Percentiles rank a stretch among this genome's conserved stretches.
These are phyloP conservation scores for Eutypella sp. DNA, from an alignment of 2,329 filamentous ascomycete genomes.

Conservation along the genomic window DNA sequence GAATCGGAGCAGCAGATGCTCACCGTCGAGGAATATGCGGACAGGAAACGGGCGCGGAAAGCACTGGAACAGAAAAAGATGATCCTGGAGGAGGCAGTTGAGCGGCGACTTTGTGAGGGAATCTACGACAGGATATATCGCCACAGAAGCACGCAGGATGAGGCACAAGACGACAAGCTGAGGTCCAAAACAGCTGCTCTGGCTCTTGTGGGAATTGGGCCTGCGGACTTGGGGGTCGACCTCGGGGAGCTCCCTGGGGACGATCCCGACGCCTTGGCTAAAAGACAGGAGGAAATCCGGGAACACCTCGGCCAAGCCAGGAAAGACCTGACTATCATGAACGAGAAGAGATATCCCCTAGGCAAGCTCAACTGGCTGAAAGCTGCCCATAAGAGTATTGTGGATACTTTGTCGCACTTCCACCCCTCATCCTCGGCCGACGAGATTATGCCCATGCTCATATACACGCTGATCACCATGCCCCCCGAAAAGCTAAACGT, in stretches of 20 bases:
- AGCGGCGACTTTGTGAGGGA: constrained; percentile 77
- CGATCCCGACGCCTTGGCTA: constrained; percentile 51
- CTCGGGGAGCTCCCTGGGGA: constrained; percentile 53
- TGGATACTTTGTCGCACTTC: constrained; percentile 71
- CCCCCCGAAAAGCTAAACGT: constrained; percentile 80
- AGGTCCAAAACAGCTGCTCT: constrained; percentile 90
- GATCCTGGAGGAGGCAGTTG: constrained; percentile 84
- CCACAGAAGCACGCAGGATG: constrained; percentile 86
- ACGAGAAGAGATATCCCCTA: constrained; percentile 78
- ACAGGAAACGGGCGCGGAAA: constrained; percentile 72
- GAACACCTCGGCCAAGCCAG: constrained; percentile 68
- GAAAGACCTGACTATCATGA: constrained; percentile 72
- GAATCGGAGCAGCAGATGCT: constrained; percentile 75
- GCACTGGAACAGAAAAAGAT: constrained; percentile 72
- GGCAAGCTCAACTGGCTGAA: constrained; percentile 89
- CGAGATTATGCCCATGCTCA: constrained; percentile 93
- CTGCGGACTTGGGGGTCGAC: constrained; percentile 79
- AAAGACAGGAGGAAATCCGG: constrained; percentile 63
- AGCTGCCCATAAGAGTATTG: constrained; percentile 86
- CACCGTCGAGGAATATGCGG: constrained; percentile 76
- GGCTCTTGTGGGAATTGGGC: constrained; percentile 82
- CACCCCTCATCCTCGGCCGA: constrained; percentile 84
- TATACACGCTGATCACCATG: constrained; percentile 90
- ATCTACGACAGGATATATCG: constrained; percentile 87
- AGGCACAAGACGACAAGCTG: constrained; percentile 90